Conservation (phyloP, 495 filamentous ascomycete species). For the Emericellopsis terricola region DNA sequence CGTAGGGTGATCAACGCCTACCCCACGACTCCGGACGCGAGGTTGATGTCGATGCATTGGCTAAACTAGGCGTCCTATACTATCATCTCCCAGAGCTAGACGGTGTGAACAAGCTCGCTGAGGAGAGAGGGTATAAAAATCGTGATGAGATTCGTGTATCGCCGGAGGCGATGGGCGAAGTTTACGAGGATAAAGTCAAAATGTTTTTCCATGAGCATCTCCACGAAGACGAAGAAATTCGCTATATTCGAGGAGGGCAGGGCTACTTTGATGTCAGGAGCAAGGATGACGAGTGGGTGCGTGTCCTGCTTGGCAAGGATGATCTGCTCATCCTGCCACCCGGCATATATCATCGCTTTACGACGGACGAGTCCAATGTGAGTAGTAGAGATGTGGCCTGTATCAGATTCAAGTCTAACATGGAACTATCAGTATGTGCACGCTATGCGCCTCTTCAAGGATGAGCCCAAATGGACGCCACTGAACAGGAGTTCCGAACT, state of each 20-base stretch:
- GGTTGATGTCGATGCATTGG: slow-evolving; percentile 42
- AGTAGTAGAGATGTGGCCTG: slow-evolving; percentile 15
- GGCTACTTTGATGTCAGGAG: slow-evolving; percentile 90
- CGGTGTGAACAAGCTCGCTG: slow-evolving; percentile 54
- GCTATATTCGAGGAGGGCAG: slow-evolving; percentile 79
- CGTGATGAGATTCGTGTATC: slow-evolving; percentile 87
- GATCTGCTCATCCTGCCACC: slow-evolving; percentile 74
- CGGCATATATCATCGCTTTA: slow-evolving; percentile 97
- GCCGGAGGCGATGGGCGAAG: slow-evolving; percentile 65
- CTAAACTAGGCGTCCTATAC: slow-evolving; percentile 62
- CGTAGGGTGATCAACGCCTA: slow-evolving; percentile 78
- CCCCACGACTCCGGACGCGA: slow-evolving; percentile 67
- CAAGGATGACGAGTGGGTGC: slow-evolving; percentile 59
- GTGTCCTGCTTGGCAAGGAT: slow-evolving; percentile 57
- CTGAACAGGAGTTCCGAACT: slow-evolving; percentile 66
- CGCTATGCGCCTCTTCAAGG: slow-evolving; percentile 94
- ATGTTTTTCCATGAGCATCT: slow-evolving; percentile 88
- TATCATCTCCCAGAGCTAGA: slow-evolving; percentile 43
- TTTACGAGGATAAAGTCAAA: slow-evolving; percentile 82
- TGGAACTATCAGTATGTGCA: slow-evolving; percentile 57
- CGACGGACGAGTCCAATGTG: slow-evolving; percentile 81
- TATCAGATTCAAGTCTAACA: too few species aligned
- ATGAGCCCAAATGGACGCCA: slow-evolving; percentile 97
- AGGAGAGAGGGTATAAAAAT: slow-evolving; percentile 73
- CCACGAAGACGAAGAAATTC: slow-evolving; percentile 97